phyloP scores from a whole-genome alignment of 768 basidiomycete species.

The Suillus sp. region DNA sequence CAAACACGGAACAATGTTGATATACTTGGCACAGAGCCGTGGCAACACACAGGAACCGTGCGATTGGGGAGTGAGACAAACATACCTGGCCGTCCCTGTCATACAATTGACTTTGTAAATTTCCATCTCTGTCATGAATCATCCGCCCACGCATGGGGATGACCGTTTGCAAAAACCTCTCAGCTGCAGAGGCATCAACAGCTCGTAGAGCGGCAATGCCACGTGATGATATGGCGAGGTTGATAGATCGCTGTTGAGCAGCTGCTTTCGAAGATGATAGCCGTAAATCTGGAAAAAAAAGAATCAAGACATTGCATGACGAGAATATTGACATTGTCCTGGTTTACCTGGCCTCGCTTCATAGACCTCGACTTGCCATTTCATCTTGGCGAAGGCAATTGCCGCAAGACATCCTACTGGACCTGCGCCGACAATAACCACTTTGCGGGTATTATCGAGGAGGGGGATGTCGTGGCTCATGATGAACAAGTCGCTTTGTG shows the following conservation, averaged over 20 bases:
- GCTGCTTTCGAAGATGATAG: slow-evolving; percentile 66
- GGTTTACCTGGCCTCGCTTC: slow-evolving; percentile 75
- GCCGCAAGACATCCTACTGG: slow-evolving; percentile 95
- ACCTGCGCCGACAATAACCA: slow-evolving; percentile 82
- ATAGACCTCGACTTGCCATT: slow-evolving; percentile 81
- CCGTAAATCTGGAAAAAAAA: slow-evolving; percentile 60
- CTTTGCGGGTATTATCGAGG: slow-evolving; percentile 39
- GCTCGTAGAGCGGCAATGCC: slow-evolving; percentile 87
- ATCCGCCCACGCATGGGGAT: slow-evolving; percentile 97
- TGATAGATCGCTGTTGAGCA: slow-evolving; percentile 86
- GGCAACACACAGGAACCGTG: slow-evolving; percentile 11
- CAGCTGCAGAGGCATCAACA: slow-evolving; percentile 70
- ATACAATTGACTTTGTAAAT: slow-evolving; percentile 81
- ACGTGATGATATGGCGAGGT: slow-evolving; percentile 92
- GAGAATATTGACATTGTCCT: slow-evolving; percentile 19
- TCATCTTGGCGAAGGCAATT: slow-evolving; percentile 79
- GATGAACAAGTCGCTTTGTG: slow-evolving; percentile 8
- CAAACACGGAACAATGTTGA: slow-evolving; percentile 19
- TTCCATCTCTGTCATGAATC: slow-evolving; percentile 81
- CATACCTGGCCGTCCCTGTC: slow-evolving; percentile 87
- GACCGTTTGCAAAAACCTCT: slow-evolving; percentile 70
- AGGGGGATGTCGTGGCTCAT: slow-evolving; percentile 19
- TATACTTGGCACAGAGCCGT: slow-evolving; percentile 25
- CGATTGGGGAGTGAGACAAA: slow-evolving; percentile 23
- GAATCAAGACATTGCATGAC: slow-evolving; percentile 16